Conservation (phyloP, 2,329 filamentous ascomycete genomes). For the Phialemonium atrogriseum region DNA sequence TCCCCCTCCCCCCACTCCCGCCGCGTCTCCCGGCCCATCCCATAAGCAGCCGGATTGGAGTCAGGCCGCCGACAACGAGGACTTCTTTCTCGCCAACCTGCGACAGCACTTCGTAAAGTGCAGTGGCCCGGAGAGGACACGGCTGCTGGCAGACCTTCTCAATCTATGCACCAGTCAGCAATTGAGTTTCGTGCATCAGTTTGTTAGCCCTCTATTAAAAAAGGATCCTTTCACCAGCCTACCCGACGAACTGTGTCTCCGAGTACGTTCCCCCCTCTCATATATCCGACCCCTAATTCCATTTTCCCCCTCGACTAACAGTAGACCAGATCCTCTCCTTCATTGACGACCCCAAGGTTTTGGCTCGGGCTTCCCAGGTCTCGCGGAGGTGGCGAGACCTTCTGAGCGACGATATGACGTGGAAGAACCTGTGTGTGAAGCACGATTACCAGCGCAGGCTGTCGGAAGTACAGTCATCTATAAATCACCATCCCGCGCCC, state of each 20-base stretch:
- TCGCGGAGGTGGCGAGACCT: slow-evolving; percentile 90
- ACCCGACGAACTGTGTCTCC: slow-evolving; percentile 84
- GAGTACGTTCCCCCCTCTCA: slow-evolving; percentile 48
- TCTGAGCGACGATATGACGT: slow-evolving; percentile 92
- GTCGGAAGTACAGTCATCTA: slow-evolving; percentile 37
- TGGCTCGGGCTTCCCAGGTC: slow-evolving; percentile 92
- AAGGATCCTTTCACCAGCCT: slow-evolving; percentile 92
- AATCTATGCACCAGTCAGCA: slow-evolving; percentile 94
- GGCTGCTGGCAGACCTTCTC: slow-evolving; percentile 77
- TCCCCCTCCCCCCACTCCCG: slow-evolving; percentile 56
- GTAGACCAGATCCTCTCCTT: slow-evolving; percentile 76
- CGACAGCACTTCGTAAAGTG: slow-evolving; percentile 73
- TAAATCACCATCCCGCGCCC: slow-evolving; percentile 20
- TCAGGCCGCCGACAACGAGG: slow-evolving; percentile 69
- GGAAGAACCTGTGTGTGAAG: slow-evolving; percentile 95
- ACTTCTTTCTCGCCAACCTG: slow-evolving; percentile 72
- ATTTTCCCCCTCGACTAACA: slow-evolving; percentile 7
- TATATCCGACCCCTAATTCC: slow-evolving; percentile 5
- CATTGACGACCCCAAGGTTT: slow-evolving; percentile 90
- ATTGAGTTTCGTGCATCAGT: slow-evolving; percentile 91
- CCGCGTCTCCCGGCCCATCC: slow-evolving; percentile 55
- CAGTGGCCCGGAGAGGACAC: slow-evolving; percentile 66
- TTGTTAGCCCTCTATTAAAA: slow-evolving; percentile 87
- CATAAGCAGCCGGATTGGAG: slow-evolving; percentile 64
- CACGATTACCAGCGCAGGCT: slow-evolving; percentile 69